Base-by-base conservation (phyloP, 106 monocot genomes). In the Narthecium ossifragum region DNA sequence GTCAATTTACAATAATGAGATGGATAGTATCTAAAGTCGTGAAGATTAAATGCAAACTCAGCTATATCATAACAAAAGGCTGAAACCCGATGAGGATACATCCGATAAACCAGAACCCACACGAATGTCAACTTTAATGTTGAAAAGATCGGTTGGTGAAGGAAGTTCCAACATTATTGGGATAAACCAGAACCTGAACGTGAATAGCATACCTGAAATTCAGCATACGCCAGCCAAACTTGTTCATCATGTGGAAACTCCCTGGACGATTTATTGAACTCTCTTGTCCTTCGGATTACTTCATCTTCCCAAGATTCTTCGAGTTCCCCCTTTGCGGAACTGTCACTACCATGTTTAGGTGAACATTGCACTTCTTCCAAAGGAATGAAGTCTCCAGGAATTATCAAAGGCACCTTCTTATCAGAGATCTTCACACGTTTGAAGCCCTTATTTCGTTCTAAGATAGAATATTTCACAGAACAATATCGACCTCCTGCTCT, bases 291-390 rank as follows among this genome's bases (percentile, higher is more conserved):
- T 20, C 63, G 60, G 39, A 90, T 36, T 51, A 94, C 13, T 73
- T 86, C 94, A 75, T 94, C 94, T 21, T 90, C 94, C 94, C 94
- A 94, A 8, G 90, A 90, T 70, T 86, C 94, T 68, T 90, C 86
- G 33, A 70, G 31, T 21, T 78, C 78, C 27, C 38, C 64, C 10
- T 64, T 38, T 31, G 55, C 21, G 29, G 63, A 53, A 31, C 36
- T 24, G 64, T 53, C 32, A 18, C 22, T 50, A 51, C 31, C 67
- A 29, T 71, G 77, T 49, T 69, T 82, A 46, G 26, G 17, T 34
- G 53, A 56, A 34, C 56, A 40, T 24, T 66, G 59, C 25, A 27
- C n/a, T 10, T 86, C 83, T 12, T 65, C 6, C 27, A 79, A 54
- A 18, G 86, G 75, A 55, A 90, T 73, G 41, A 75, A 94, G 36